Base-by-base conservation (phyloP, 2,329 filamentous ascomycete genomes). In the Decorospora gaudefroyi region DNA sequence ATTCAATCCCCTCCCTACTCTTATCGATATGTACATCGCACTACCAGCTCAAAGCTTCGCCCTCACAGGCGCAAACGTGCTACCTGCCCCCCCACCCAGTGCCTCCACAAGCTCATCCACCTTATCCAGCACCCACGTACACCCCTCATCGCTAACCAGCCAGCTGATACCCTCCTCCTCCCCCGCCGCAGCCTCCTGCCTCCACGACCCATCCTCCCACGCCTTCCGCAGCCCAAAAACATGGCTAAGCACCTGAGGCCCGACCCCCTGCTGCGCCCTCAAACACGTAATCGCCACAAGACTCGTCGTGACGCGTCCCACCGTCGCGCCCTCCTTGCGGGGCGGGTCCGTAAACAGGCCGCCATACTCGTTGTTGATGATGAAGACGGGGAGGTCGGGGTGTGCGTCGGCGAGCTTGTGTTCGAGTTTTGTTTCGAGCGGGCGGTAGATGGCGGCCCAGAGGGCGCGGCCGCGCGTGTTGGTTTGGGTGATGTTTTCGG, bases 161-260 rank as follows among this genome's bases (percentile, higher is more conserved):
- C 83, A 87, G 56, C 74, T 71, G 1, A 76, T 78, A 1, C 76
- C 80, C 55, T 86, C 80, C 44, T 79, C 71, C 17, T 77, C 72
- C 6, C 64, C 67, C 21, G 74, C 72, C 34, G 75, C 73, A 0
- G 60, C 56, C 42, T 78, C 77, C 36, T 71, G 66, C 25, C 71
- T 78, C 68, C 69, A 78, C 13, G 74, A 75, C 1, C 85, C 87
- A 67, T 90, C 84, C 52, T 87, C 82, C 37, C 86, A 77, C 1
- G 83, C 87, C 74, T 93, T 93, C 46, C 86, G 72, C 70, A 95
- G 65, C 0, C 89, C 89, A 72, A 90, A 92, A 0, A 93, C 78
- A 70, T 95, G 89, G 55, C 85, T 89, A 12, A 87, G 72, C 9
- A 95, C 87, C 75, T 93, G 89, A 1, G 88, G 89, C 0, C 84